A percentile compares a stretch with the other conserved stretches of the same genome.
Conservation (phyloP, 305 asterid species). For the Fraxinus angustifolia region DNA sequence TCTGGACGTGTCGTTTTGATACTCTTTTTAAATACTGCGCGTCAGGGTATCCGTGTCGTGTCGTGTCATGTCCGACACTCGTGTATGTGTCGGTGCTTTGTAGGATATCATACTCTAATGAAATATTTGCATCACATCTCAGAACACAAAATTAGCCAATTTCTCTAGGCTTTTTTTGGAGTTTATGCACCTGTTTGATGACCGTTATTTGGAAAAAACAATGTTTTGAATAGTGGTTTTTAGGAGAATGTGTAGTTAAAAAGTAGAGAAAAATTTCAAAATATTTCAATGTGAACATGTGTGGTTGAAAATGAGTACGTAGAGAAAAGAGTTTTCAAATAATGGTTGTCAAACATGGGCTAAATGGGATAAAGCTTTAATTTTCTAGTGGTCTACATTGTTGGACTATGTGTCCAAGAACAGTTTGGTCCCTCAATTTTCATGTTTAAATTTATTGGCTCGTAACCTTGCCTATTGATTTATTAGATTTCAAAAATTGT, state of each 20-base stretch:
- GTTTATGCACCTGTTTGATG: too few relatives aligned
- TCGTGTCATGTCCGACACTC: neutral
- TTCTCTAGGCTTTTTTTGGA: neutral
- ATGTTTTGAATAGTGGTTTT: too few relatives aligned
- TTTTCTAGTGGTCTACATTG: neutral
- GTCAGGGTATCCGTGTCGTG: neutral
- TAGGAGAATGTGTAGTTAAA: too few relatives aligned
- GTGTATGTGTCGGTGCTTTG: neutral
- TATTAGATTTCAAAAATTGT: neutral
- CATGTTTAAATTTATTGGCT: neutral
- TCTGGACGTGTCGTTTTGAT: neutral
- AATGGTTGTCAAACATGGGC: neutral
- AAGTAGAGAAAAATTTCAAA: too few relatives aligned
- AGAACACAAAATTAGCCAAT: neutral
- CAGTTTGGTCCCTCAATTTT: neutral
- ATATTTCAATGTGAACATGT: neutral
- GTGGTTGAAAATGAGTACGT: neutral
- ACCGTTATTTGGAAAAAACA: too few relatives aligned
- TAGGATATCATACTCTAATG: neutral
- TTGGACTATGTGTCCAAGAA: neutral
- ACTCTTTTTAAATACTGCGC: neutral
- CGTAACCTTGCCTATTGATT: neutral
- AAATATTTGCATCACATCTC: slow-evolving; percentile 3
- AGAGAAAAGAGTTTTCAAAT: neutral
- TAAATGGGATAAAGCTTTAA: neutral